Percentiles rank a stretch among this genome's conserved stretches.
These are phyloP conservation scores for Corynespora cassiicola DNA, from an alignment of 2,329 filamentous ascomycete species.

Conservation along the genomic window DNA sequence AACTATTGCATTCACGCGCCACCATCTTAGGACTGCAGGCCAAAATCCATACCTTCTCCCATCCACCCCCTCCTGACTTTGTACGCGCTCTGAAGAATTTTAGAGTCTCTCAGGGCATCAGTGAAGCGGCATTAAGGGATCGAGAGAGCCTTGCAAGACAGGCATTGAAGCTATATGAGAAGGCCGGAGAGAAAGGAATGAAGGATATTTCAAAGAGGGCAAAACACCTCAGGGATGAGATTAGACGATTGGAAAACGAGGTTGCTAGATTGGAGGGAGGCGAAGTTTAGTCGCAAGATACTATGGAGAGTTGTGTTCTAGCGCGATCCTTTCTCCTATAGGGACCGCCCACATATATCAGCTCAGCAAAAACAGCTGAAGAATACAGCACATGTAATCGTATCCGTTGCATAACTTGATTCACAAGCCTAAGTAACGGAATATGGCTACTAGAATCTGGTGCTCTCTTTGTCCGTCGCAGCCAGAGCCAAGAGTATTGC, in stretches of 20 bases:
- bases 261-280: slow-evolving; percentile 32
- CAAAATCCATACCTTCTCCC: slow-evolving; percentile 31
- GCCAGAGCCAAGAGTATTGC: too few species aligned
- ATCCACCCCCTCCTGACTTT: slow-evolving; percentile 35
- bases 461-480: too few species aligned
- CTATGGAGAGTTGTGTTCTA: too few species aligned
- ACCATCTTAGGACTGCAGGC: slow-evolving; percentile 51
- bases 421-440: too few species aligned
- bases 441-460: too few species aligned
- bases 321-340: too few species aligned
- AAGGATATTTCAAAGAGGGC: slow-evolving; percentile 49
- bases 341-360: too few species aligned
- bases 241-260: slow-evolving; percentile 38
- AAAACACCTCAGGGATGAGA: slow-evolving; percentile 42
- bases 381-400: too few species aligned
- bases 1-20: slow-evolving; percentile 51
- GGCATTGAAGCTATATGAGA: slow-evolving; percentile 44
- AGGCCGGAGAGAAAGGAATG: slow-evolving; percentile 43
- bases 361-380: too few species aligned
- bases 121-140: slow-evolving; percentile 35
- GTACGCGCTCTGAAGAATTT: slow-evolving; percentile 40
- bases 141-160: slow-evolving; percentile 39
- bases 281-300: too few species aligned
- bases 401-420: too few species aligned
- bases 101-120: slow-evolving; percentile 33